phyloP scores from a whole-genome alignment of 176 grass and related monocot species.

The Coix lacrymajobi region DNA sequence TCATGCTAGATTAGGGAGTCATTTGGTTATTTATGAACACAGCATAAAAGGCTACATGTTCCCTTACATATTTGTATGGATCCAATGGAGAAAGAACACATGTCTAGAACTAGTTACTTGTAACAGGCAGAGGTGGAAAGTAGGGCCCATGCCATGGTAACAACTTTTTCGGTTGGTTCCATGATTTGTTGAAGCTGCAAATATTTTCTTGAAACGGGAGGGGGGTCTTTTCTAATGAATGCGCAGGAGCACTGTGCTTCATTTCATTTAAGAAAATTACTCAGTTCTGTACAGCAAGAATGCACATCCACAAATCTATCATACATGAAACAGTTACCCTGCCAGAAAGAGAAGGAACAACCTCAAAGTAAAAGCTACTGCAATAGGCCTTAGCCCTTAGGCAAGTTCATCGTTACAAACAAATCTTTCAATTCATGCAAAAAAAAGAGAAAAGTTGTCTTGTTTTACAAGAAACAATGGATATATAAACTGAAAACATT shows the following conservation, averaged over 20 bases:
- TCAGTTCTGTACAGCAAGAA: background rate
- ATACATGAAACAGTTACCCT: background rate
- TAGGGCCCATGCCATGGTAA: background rate
- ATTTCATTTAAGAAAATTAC: background rate
- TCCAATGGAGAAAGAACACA: background rate
- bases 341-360: background rate
- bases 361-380: background rate
- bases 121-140: background rate
- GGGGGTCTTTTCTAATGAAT: background rate
- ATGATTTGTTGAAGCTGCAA: background rate
- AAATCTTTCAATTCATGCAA: background rate
- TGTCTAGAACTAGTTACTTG: background rate
- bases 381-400: too few species aligned
- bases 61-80: background rate
- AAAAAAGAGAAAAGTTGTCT: background rate
- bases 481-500: background rate
- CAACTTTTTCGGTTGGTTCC: background rate
- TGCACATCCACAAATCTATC: background rate
- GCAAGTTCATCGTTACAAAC: too few species aligned
- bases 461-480: background rate
- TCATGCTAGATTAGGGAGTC: background rate
- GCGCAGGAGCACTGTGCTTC: background rate
- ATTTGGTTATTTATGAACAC: background rate
- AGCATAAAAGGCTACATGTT: background rate
- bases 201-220: background rate